Base-by-base conservation (phyloP, 179 eudicot genomes). In the Beta macrorhiza region DNA sequence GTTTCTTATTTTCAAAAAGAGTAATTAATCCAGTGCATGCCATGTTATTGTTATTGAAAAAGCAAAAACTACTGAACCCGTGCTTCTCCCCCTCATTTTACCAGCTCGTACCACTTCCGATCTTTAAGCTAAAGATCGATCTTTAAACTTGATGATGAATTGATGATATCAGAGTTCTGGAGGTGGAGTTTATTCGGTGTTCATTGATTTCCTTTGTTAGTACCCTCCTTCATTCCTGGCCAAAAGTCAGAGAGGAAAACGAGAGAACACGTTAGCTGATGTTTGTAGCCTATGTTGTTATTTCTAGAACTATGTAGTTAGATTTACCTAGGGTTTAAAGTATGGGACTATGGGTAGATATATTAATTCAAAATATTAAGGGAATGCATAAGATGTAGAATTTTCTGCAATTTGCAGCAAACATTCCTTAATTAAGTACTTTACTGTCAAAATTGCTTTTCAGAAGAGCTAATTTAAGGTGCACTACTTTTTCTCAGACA, bases 21-120 rank as follows among this genome's bases (percentile, higher is more conserved):
- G 25, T 25, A 25, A 25, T 25, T 25, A 25, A 25, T 25, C 25
- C 25, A 25, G 25, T 25, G 25, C 25, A 25, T 25, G 25, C 25
- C 25, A 25, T 25, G 25, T 25, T 25, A 25, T 25, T 25, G 25
- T 25, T 25, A 25, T 25, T 61, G 79, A 79, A 76, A 89, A 85
- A 53, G 88, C 89, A 42, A 71, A 86, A 61, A 84, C 79, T 37
- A 85, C 62, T 57, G 93, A 86, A 85, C 84, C 90, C 5, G 89
- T 90, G 55, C 86, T 88, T 37, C 83, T 86, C 56, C 88, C 87
- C 69, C 84, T 75, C 69, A 44, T 78, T 52, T 62, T 78, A 72
- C 84, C 89, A n/a, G 82, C 84, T 75, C 81, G 84, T 51, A 83
- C 83, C 55, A 53, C 59, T 53, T 81, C 86, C 5, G 81, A 79